Evolutionary conservation across 106 monocot genomes (phyloP).

Genomic region (Cymbidium sinense): DNA sequence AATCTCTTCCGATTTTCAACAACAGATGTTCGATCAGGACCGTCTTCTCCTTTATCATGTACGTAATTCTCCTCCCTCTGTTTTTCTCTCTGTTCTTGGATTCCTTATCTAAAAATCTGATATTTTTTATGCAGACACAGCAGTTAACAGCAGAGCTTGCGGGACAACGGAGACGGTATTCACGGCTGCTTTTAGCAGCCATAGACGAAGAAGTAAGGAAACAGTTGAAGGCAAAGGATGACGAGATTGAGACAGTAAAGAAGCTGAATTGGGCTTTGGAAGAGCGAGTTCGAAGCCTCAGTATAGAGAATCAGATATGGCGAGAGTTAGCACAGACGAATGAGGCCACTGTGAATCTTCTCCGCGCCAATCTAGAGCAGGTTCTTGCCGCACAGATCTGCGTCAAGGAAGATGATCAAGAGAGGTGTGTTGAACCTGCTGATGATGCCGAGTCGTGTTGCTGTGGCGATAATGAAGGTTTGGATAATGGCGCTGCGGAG

Average conservation of each 20-base stretch:
- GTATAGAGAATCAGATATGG: slow-evolving; percentile 3
- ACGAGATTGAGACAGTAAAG: slow-evolving; percentile 6
- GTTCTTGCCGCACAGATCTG: neutral
- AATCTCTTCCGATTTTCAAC: slow-evolving; percentile 3
- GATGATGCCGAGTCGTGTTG: slow-evolving; percentile 9
- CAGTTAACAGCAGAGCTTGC: neutral
- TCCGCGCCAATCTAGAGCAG: slow-evolving; percentile 8
- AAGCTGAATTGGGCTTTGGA: slow-evolving; percentile 7
- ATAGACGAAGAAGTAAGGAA: neutral
- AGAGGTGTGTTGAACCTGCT: neutral
- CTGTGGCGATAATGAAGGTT: neutral
- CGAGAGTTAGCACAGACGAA: slow-evolving; percentile 5
- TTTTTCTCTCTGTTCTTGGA: neutral
- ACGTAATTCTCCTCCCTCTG: neutral
- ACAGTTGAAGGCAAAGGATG: slow-evolving; percentile 2
- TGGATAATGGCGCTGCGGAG: neutral
- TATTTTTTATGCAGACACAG: neutral
- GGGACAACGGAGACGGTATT: neutral
- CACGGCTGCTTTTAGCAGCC: neutral
- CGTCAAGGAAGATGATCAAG: neutral
- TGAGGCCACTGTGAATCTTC: neutral
- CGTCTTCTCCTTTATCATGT: slow-evolving; percentile 27
- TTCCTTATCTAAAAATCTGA: neutral
- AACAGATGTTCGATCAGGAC: slow-evolving; percentile 36
- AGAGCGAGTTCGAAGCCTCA: slow-evolving; percentile 3